Evolutionary conservation across 106 monocot species (phyloP).

Genomic region (Acorus gramineus): DNA sequence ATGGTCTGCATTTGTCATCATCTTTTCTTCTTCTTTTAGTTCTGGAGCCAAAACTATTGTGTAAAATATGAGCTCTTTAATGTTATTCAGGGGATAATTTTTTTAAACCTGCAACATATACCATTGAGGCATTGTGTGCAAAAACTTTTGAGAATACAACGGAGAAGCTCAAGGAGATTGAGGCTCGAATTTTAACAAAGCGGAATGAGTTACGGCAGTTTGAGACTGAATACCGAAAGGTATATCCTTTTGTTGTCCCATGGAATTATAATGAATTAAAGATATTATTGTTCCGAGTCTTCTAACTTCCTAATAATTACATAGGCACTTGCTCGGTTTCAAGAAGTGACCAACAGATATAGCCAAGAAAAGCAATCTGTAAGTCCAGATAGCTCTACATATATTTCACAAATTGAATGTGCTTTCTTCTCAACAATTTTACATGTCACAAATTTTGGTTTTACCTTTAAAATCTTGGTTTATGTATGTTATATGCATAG

Average conservation of each 20-base stretch:
- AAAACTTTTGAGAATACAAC: slow-evolving; percentile 62
- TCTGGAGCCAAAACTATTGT: not conserved
- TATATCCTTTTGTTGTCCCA: slow-evolving; percentile 7
- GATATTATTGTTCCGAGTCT: not conserved
- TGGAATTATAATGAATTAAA: not conserved
- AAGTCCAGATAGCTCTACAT: slow-evolving; percentile 10
- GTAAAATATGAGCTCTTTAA: not conserved
- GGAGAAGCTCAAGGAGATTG: slow-evolving; percentile 72
- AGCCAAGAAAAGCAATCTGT: slow-evolving; percentile 77
- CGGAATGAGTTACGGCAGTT: slow-evolving; percentile 85
- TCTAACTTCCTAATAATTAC: not conserved
- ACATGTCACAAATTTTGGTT: too few species aligned
- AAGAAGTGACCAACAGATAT: slow-evolving; percentile 82
- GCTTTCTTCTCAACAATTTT: too few species aligned
- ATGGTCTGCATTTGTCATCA: slow-evolving; percentile 46
- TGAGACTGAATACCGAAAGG: slow-evolving; percentile 90
- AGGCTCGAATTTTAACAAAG: slow-evolving; percentile 63
- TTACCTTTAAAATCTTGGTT: too few species aligned
- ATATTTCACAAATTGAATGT: too few species aligned
- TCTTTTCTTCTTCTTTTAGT: slow-evolving; percentile 4
- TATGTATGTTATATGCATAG: too few species aligned
- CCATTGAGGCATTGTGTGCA: slow-evolving; percentile 76
- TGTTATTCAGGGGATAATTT: slow-evolving; percentile 77
- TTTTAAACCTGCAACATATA: slow-evolving; percentile 80
- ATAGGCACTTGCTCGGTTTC: slow-evolving; percentile 79